Percentiles rank a stretch among this genome's conserved stretches.
These are phyloP conservation scores for Ettlia oleoabundans DNA, from an alignment of 139 green algal genomes.

Conservation along the genomic window DNA sequence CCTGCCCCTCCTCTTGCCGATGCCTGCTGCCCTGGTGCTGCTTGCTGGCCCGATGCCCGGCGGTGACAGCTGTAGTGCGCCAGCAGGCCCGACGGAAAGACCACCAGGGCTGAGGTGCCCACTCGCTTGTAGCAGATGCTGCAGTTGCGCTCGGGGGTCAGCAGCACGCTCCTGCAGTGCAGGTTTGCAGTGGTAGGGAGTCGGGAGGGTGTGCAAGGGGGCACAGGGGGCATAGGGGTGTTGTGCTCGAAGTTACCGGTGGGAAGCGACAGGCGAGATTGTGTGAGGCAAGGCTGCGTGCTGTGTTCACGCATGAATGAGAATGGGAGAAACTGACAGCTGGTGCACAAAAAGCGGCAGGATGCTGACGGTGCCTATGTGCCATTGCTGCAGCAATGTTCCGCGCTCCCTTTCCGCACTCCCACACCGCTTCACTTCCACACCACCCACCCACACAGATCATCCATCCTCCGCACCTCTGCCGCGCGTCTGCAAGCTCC, in stretches of 20 bases:
- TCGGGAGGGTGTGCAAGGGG: not conserved
- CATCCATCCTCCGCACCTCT: conserved; percentile 1
- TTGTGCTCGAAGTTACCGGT: too few relatives aligned
- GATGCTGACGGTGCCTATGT: too few relatives aligned
- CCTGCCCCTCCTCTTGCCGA: too few relatives aligned
- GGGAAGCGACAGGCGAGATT: too few relatives aligned
- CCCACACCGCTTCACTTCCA: not conserved
- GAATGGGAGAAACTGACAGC: too few relatives aligned
- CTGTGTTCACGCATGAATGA: too few relatives aligned
- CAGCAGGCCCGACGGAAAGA: conserved; percentile 70
- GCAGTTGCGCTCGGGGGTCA: conserved; percentile 81
- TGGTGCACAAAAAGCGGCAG: too few relatives aligned
- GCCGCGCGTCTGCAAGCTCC: conserved; percentile 44
- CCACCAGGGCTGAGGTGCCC: conserved; percentile 75
- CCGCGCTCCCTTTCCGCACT: too few relatives aligned
- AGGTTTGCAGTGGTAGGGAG: not conserved
- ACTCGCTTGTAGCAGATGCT: conserved; percentile 88
- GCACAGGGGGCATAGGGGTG: too few relatives aligned
- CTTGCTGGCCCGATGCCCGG: not conserved
- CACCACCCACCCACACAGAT: too few relatives aligned
- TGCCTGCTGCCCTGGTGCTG: not conserved
- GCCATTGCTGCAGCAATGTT: too few relatives aligned
- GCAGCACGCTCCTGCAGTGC: conserved; percentile 52
- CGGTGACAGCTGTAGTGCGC: conserved; percentile 83
- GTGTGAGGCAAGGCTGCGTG: too few relatives aligned